Evolutionary conservation across 768 basidiomycete genomes (phyloP).

Genomic region (Hygrophoropsis aurantiaca): DNA sequence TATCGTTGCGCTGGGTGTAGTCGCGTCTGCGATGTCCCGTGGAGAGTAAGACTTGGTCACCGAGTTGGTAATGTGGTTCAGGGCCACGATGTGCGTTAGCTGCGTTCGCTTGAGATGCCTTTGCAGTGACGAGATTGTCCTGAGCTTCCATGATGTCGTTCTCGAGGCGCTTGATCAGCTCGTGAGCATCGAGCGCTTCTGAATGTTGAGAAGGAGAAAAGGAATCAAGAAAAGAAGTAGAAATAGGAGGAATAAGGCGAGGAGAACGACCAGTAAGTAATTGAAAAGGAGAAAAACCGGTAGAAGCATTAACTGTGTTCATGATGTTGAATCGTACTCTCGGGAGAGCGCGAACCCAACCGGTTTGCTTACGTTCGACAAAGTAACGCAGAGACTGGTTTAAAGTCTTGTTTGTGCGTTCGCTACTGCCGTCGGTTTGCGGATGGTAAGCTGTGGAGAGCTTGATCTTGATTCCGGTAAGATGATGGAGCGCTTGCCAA

Average conservation of each 20-base stretch:
- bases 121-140: constrained; percentile 31
- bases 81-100: constrained; percentile 2
- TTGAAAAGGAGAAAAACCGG: constrained; percentile 33
- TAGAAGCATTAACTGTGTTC: constrained; percentile 27
- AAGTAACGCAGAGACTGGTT: constrained; percentile 24
- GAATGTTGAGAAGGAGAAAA: no score
- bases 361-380: constrained; percentile 22
- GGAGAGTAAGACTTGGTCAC: constrained; percentile 15
- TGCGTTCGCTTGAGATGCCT: constrained; percentile 19
- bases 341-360: constrained; percentile 30
- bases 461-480: constrained; percentile 26
- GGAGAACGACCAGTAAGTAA: constrained; percentile 22
- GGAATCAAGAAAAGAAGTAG: no score
- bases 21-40: constrained; percentile 1
- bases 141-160: constrained; percentile 26
- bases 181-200: not conserved
- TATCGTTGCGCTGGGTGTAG: not conserved
- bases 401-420: constrained; percentile 32
- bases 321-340: constrained; percentile 32
- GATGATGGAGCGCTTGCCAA: constrained; percentile 21
- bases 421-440: constrained; percentile 34
- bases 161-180: constrained; percentile 8
- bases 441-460: constrained; percentile 39
- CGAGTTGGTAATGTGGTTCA: not conserved
- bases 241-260: constrained; percentile 18